phyloP scores from a whole-genome alignment of 1,284 basidiomycete genomes.

The Exsudoporus floridanus region DNA sequence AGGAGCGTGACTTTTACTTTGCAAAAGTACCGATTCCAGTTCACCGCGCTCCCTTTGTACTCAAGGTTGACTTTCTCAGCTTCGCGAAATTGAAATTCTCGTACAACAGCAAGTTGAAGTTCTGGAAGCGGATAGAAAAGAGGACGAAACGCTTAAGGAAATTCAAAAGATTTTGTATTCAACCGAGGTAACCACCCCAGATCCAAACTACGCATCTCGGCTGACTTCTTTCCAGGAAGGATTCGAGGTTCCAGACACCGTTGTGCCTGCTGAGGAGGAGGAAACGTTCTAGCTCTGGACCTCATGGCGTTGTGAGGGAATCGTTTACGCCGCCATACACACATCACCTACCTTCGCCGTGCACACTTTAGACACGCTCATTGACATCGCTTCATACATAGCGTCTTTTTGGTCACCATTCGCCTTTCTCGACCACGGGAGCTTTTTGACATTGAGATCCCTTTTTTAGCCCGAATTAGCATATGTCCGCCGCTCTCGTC shows the following conservation, averaged over 20 bases:
- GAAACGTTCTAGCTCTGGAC: conserved; percentile 50
- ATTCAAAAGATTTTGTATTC: conserved; percentile 95
- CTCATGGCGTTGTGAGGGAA: conserved; percentile 5
- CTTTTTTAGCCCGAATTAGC: conserved; percentile 15
- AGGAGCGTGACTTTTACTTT: conserved; percentile 98
- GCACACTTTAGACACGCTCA: conserved; percentile 17
- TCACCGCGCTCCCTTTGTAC: conserved; percentile 4
- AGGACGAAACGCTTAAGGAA: conserved; percentile 71
- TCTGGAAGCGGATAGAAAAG: conserved; percentile 58
- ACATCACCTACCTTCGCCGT: conserved; percentile 3
- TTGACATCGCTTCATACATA: conserved; percentile 13
- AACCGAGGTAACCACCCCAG: conserved; percentile 70
- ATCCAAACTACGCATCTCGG: conserved; percentile 1
- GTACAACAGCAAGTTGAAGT: conserved; percentile 73
- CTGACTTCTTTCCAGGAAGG: conserved; percentile 47
- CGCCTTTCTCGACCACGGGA: conserved; percentile 8
- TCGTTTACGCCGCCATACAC: conserved; percentile 7
- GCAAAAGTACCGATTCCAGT: conserved; percentile 69
- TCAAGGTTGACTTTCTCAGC: conserved; percentile 43
- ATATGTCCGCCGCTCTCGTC: conserved; percentile 21
- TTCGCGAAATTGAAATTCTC: conserved; percentile 94
- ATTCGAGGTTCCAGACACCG: conserved; percentile 68
- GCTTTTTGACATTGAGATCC: conserved; percentile 1
- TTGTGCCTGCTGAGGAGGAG: conserved; percentile 50
- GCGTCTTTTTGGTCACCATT: conserved; percentile 9